These are phyloP conservation scores for Termitomyces sp. DNA, from an alignment of 768 basidiomycete species.

Conservation along the genomic window DNA sequence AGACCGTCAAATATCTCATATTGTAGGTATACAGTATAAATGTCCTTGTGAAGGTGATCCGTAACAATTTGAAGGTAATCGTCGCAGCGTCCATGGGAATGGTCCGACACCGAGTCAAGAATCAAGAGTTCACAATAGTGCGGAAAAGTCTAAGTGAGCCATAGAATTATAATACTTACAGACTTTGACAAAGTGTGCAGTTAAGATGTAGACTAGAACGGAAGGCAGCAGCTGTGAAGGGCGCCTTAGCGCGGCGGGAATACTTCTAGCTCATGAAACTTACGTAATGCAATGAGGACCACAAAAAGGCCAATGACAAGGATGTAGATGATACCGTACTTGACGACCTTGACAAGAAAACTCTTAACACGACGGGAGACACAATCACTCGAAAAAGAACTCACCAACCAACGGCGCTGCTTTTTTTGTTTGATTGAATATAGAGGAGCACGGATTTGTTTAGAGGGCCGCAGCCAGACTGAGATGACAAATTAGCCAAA, in stretches of 20 bases:
- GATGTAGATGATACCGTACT: slow-evolving; percentile 78
- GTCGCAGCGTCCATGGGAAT: slow-evolving; percentile 32
- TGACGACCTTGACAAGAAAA: slow-evolving; percentile 55
- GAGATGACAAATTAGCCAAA: not conserved
- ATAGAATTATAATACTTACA: slow-evolving; percentile 47
- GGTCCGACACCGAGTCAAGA: slow-evolving; percentile 25
- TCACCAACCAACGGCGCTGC: slow-evolving; percentile 86
- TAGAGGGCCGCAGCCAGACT: slow-evolving; percentile 96
- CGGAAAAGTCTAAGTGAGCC: slow-evolving; percentile 23
- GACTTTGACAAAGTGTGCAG: slow-evolving; percentile 63
- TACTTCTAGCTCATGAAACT: slow-evolving; percentile 25
- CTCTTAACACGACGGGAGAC: not conserved
- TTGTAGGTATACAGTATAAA: slow-evolving; percentile 41
- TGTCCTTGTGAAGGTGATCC: slow-evolving; percentile 37
- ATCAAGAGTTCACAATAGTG: slow-evolving; percentile 25
- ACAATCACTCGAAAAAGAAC: slow-evolving; percentile 18
- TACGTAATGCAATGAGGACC: slow-evolving; percentile 74
- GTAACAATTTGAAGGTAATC: slow-evolving; percentile 23
- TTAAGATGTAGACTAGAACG: slow-evolving; percentile 52
- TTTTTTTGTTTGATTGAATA: slow-evolving; percentile 87
- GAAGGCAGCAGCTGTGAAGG: slow-evolving; percentile 51
- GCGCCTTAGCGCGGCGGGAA: not conserved
- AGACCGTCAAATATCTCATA: slow-evolving; percentile 29
- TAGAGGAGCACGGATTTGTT: slow-evolving; percentile 89
- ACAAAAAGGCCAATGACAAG: slow-evolving; percentile 64